Evolutionary conservation across 2,329 filamentous ascomycete genomes (phyloP).

Genomic region (Chrysosporium queenslandicum): DNA sequence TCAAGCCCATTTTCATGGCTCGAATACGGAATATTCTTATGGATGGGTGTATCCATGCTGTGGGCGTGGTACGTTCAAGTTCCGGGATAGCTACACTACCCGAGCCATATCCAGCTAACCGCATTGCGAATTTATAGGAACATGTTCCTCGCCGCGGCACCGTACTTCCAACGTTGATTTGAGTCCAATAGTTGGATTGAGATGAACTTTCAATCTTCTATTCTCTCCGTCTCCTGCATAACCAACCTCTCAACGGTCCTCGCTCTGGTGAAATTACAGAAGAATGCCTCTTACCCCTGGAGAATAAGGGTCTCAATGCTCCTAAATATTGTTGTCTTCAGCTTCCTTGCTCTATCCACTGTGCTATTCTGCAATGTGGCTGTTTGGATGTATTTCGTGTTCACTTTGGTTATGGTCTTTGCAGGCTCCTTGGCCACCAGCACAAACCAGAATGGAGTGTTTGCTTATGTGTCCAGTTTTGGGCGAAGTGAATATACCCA

Average conservation of each 20-base stretch:
- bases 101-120: too few species aligned
- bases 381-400: slow-evolving; percentile 61
- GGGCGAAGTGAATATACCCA: slow-evolving; percentile 83
- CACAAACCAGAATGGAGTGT: slow-evolving; percentile 85
- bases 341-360: slow-evolving; percentile 71
- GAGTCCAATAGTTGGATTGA: slow-evolving; percentile 58
- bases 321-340: slow-evolving; percentile 68
- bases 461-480: slow-evolving; percentile 82
- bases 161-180: slow-evolving; percentile 85
- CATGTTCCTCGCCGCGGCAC: slow-evolving; percentile 92
- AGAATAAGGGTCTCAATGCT: slow-evolving; percentile 69
- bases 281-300: slow-evolving; percentile 73
- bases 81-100: too few species aligned
- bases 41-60: slow-evolving; percentile 86
- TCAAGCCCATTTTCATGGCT: slow-evolving; percentile 60
- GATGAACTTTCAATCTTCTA: slow-evolving; percentile 77
- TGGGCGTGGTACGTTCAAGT: slow-evolving; percentile 71
- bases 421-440: slow-evolving; percentile 69
- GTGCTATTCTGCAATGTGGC: slow-evolving; percentile 53
- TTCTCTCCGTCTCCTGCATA: slow-evolving; percentile 74
- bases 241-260: slow-evolving; percentile 70
- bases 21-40: slow-evolving; percentile 74
- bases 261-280: slow-evolving; percentile 68
- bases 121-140: too few species aligned
- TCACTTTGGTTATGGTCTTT: slow-evolving; percentile 73